Base-by-base conservation (phyloP, 352 stramenopile species). In the Phytopythium aichiense region DNA sequence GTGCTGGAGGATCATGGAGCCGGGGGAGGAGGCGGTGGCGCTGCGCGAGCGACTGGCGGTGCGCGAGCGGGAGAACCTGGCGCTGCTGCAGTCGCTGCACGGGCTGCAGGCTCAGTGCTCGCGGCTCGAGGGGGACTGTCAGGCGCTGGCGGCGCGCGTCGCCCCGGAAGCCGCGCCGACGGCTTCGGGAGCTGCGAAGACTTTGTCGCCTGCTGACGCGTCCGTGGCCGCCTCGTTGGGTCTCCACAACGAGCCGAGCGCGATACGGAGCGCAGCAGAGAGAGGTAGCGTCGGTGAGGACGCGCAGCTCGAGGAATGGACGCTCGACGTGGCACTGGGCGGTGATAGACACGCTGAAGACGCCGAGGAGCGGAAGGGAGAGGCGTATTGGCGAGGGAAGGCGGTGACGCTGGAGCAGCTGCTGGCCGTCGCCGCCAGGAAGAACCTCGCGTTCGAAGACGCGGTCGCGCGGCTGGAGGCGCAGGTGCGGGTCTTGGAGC, bases 381-480 rank as follows among this genome's bases (percentile, higher is more conserved):
- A 40, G 56, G 59, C 35, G 22, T 15, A 31, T 51, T 69, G 57
- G 58, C 65, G 65, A 79, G 76, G 77, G 5, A 71, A 75, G 0
- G 61, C 54, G 1, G 64, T 67, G 11, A 79, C 71, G 23, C 53
- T 88, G 28, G 68, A 86, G 54, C 52, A 71, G 33, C 72, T 73
- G 8, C 54, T 89, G 18, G 64, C 66, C 18, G 71, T 65, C 13
- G 61, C 64, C 4, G 72, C 60, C 12, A 49, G 76, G 20, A 73
- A 75, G 46, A 84, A 77, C 49, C 72, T 82, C 15, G 76, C 65
- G 2, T 84, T 89, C 33, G 72, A 86, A 60, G 76, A 84, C 38
- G 74, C 69, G 18, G 63, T 76, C 7, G 55, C 64, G 4, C 61
- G 73, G 20, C 56, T 88, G 18, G 74, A 88, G 60, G 4, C 74